phyloP scores from a whole-genome alignment of 2,329 filamentous ascomycete genomes.

The Xylariales sp. region DNA sequence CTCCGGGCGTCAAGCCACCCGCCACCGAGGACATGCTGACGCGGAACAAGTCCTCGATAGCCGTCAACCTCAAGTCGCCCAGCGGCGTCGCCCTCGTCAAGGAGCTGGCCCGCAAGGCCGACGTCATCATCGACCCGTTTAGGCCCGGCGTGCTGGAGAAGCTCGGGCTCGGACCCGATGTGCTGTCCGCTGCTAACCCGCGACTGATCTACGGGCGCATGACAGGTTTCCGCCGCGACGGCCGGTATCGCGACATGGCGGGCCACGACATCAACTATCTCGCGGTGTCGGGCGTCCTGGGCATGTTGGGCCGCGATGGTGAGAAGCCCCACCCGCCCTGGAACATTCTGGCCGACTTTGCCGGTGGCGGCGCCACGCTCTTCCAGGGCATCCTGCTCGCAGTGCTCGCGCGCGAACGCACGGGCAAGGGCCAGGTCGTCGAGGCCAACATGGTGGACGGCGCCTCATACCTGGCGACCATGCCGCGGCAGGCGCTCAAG shows the following conservation, averaged over 20 bases:
- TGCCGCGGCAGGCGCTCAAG: constrained; percentile 65
- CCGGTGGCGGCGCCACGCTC: constrained; percentile 77
- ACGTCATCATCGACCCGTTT: constrained; percentile 90
- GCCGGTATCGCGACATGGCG: constrained; percentile 81
- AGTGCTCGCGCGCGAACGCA: constrained; percentile 59
- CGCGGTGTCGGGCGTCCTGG: constrained; percentile 76
- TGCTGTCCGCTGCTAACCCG: constrained; percentile 64
- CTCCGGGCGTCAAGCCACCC: constrained; percentile 25
- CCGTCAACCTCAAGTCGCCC: constrained; percentile 70
- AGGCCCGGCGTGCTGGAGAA: constrained; percentile 87
- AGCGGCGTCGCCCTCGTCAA: constrained; percentile 63
- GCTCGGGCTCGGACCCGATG: constrained; percentile 69
- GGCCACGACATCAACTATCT: constrained; percentile 98
- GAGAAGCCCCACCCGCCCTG: constrained; percentile 73
- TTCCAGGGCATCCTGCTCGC: constrained; percentile 82
- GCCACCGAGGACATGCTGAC: constrained; percentile 68
- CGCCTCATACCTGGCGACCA: constrained; percentile 70
- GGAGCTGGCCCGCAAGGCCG: constrained; percentile 56
- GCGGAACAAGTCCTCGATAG: constrained; percentile 75
- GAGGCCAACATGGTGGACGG: constrained; percentile 98
- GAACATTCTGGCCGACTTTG: constrained; percentile 89
- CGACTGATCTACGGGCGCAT: constrained; percentile 77
- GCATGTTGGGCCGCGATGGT: constrained; percentile 66
- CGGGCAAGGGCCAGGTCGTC: constrained; percentile 77
- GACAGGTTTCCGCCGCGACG: constrained; percentile 86